Base-by-base conservation (phyloP, 2,329 filamentous ascomycete species). In the Pseudogymnoascus sp. region DNA sequence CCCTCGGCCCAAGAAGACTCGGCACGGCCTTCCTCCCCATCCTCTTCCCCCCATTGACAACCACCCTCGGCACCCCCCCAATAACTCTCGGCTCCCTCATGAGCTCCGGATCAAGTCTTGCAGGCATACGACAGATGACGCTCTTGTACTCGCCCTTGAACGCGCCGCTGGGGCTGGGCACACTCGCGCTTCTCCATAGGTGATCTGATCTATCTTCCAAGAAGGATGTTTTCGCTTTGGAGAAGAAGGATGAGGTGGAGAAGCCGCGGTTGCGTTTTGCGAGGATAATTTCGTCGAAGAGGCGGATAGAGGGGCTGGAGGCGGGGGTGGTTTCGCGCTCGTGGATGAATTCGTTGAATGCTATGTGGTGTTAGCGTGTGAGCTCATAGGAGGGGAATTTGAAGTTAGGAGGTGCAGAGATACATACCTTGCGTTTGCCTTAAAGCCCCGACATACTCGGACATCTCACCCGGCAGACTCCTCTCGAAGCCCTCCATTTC, bases 21-120 rank as follows among this genome's bases (percentile, higher is more conserved):
- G 73, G 73, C 1, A 75, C 71, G 6, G 72, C 72, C 62, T 75
- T 75, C 10, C 73, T 64, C 2, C 72, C 70, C 1, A 74, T 70
- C 62, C 67, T 66, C 63, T 72, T 73, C 0, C 71, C 71, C 11
- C 71, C 69, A 19, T 70, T 59, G 62, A 74, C 73, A 16, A 82
- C 80, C 4, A 60, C 59, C 35, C 84, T 78, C 24, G 92, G 92
- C n/a, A 92, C 87, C 37, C 93, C 93, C 74, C 96, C 91, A 40
- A 96, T 93, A 66, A 90, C 87, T 64, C 93, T 84, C 31, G 93
- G 93, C 76, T 97, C 93, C 74, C 91, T 91, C 91, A 98, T 96
- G 56, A 97, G 79, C 12, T 86, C 84, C 3, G 88, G 84, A 70
- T 99, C 95, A 8, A 99, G 82, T 71, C 90, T 93, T 6, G 90